These are phyloP conservation scores for Oryza brachyantha DNA, from an alignment of 176 grass and related monocot genomes.

Conservation along the genomic window DNA sequence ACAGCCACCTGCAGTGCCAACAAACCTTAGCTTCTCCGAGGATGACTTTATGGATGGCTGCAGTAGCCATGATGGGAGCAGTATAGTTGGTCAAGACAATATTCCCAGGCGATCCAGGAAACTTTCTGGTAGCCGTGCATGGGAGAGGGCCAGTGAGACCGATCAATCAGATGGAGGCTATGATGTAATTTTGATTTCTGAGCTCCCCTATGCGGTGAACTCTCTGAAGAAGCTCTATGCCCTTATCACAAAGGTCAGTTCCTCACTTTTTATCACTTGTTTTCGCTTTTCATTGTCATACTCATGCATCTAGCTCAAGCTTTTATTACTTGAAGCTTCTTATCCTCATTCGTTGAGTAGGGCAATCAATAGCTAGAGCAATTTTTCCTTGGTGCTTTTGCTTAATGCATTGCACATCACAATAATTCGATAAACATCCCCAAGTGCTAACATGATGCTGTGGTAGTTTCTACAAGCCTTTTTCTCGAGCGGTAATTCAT, in stretches of 20 bases:
- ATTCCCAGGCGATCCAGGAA: constrained; percentile 68
- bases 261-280: neutral
- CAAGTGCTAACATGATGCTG: neutral
- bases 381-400: neutral
- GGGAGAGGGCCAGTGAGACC: constrained; percentile 75
- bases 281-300: neutral
- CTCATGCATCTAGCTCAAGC: neutral
- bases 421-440: neutral
- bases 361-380: neutral
- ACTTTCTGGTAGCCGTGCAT: constrained; percentile 89
- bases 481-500: neutral
- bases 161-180: constrained; percentile 67
- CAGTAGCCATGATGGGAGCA: constrained; percentile 80
- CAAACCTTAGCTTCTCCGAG: constrained; percentile 83
- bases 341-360: neutral
- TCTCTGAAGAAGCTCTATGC: constrained; percentile 82
- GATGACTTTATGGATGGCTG: constrained; percentile 85
- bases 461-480: neutral
- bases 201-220: constrained; percentile 51
- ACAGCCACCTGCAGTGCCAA: constrained; percentile 34
- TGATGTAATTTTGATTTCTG: constrained; percentile 84
- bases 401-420: neutral
- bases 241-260: constrained; percentile 83
- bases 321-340: neutral
- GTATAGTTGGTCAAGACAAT: constrained; percentile 61